Evolutionary conservation across 1,139 yeast genomes (phyloP), one percentile per base, ranked within the genome.

Genomic region (Candida sp.): DNA sequence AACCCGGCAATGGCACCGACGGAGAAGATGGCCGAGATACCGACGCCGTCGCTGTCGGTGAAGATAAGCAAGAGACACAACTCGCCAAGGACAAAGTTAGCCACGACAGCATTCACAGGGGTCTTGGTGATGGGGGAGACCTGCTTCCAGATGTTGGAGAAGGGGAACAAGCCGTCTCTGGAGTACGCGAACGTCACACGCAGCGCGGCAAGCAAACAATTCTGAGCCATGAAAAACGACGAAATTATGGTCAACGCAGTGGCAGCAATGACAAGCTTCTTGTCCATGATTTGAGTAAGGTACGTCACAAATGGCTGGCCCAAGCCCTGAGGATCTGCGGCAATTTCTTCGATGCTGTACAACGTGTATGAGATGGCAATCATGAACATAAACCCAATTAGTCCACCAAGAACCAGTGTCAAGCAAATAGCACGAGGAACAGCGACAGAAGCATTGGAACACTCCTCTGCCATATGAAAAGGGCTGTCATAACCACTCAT

Each of bases 401-500:
- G 46, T 45, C 90, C 90, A 51, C 90, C 90, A 44, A 77, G 69
- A 7, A 79, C 64, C n/a, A 89, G 77, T 9, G 90, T 85, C 69
- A 85, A 66, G 12, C 84, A 84, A 58, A 86, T 85, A 33, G 90
- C 90, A 53, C 80, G 73, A 17, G 92, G 91, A 7, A 87, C 84
- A 4, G 88, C 85, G 33, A 72, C 69, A n/a, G 77, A 72, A 7
- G 91, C 89, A 63, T 86, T 85, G 42, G 86, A 72, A 61, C 89
- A 84, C 62, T 86, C 91, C 66, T 87, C 94, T 17, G 90, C 78
- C 49, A 87, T 70, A 61, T 87, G 92, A 73, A 86, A 86, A 0
- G 92, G 89, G 23, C 89, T 81, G 63, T 87, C 93, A 61, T 84
- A 86, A 23, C 92, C 92, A 44, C 88, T 80, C 88, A 86, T 85